These are phyloP conservation scores for Scleroderma bovista DNA, from an alignment of 768 basidiomycete species.

Conservation along the genomic window DNA sequence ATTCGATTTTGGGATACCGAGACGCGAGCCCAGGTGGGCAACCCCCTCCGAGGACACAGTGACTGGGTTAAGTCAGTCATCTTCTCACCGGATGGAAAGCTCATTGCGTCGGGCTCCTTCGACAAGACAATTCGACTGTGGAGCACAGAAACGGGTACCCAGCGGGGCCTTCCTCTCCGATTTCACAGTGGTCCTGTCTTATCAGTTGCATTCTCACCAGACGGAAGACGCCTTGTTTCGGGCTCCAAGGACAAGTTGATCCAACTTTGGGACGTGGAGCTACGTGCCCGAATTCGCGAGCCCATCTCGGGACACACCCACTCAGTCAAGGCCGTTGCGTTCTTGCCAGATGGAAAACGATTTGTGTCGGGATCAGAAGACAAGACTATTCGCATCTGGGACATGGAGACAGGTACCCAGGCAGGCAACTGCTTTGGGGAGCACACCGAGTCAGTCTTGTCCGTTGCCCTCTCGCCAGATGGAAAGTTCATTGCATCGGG, in stretches of 20 bases:
- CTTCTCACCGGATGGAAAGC: background rate
- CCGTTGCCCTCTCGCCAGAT: conserved; percentile 1
- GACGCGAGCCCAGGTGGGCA: conserved; percentile 3
- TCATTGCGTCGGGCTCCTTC: background rate
- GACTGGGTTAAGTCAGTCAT: background rate
- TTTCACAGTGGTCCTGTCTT: background rate
- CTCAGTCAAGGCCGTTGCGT: background rate
- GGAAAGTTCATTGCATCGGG: background rate
- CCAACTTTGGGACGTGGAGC: background rate
- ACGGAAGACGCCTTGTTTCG: background rate
- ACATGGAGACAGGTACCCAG: no score
- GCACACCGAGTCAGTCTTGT: background rate
- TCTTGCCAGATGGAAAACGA: conserved; percentile 8
- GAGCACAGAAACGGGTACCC: background rate
- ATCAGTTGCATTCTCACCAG: background rate
- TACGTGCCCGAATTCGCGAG: background rate
- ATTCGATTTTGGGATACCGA: background rate
- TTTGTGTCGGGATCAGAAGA: conserved; percentile 17
- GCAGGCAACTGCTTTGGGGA: no score
- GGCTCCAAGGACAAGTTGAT: no score
- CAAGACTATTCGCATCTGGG: conserved; percentile 15
- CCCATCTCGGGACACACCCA: background rate
- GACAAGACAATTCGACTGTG: background rate
- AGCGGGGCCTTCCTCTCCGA: background rate
- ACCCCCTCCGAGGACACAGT: background rate